A percentile compares a stretch with the other conserved stretches of the same genome.
Conservation (phyloP, 1,284 basidiomycete species). For the Trametes hirsuta region DNA sequence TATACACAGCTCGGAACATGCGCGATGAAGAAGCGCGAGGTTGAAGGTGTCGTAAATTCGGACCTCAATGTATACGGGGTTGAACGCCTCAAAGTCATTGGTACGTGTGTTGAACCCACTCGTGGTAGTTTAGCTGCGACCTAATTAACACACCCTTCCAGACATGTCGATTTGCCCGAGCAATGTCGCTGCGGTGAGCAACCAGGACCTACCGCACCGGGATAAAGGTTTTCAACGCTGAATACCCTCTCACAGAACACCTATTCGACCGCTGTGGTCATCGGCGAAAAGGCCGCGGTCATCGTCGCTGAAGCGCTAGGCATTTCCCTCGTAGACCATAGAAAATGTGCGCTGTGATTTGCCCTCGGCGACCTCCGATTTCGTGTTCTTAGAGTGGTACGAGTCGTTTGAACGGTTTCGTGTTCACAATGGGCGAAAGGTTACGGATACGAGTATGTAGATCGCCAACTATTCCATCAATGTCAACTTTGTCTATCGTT, state of each 20-base stretch:
- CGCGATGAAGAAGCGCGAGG: constrained; percentile 73
- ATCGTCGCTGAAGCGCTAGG: constrained; percentile 64
- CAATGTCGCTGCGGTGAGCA: constrained; percentile 34
- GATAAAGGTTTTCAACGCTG: not conserved
- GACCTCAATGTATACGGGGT: constrained; percentile 75
- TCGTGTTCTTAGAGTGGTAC: too few species aligned
- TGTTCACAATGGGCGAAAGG: too few species aligned
- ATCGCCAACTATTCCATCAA: too few species aligned
- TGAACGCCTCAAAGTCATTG: constrained; percentile 62
- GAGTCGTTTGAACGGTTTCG: too few species aligned
- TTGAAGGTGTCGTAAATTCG: constrained; percentile 75
- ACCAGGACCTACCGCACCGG: not conserved
- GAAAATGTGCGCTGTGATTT: not conserved
- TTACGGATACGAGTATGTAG: too few species aligned
- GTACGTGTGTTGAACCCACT: constrained; percentile 9
- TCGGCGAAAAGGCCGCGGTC: constrained; percentile 68
- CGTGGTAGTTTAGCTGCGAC: not conserved
- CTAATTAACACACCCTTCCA: not conserved
- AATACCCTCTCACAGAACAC: constrained; percentile 48
- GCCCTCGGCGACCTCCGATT: too few species aligned
- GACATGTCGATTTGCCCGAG: constrained; percentile 69
- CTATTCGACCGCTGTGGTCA: constrained; percentile 67
- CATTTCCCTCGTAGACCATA: constrained; percentile 12
- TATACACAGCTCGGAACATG: constrained; percentile 26
- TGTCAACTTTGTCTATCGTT: too few species aligned